phyloP scores from a whole-genome alignment of 306 rosid species.

The Hylodesmum podocarpum region DNA sequence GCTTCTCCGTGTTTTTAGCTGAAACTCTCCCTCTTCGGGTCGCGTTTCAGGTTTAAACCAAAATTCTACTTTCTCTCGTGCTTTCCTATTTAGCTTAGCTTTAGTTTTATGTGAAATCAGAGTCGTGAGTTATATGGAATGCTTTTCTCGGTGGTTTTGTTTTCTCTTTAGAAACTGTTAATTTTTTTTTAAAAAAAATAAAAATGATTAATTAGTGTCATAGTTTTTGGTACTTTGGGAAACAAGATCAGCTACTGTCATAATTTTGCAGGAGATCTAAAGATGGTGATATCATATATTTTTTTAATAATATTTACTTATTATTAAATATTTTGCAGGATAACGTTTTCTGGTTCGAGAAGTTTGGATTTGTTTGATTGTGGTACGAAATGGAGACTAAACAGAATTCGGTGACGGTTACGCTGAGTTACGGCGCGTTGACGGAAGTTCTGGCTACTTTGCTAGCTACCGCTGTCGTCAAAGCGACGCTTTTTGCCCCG shows the following conservation, averaged over 20 bases:
- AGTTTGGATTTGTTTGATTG: conserved; percentile 34
- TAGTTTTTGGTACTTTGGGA: conserved; percentile 21
- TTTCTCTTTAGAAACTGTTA: neutral
- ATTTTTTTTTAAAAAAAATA: neutral
- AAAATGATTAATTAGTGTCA: neutral
- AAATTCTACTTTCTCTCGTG: neutral
- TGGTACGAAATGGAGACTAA: conserved; percentile 62
- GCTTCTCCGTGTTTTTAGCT: neutral
- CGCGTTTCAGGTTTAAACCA: neutral
- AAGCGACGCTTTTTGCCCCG: conserved; percentile 53
- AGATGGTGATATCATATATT: conserved; percentile 33
- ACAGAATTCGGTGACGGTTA: conserved; percentile 43
- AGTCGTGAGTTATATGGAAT: neutral
- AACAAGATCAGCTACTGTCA: conserved; percentile 41
- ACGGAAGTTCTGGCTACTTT: conserved; percentile 54
- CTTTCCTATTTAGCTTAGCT: conserved; percentile 15
- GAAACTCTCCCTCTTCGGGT: neutral
- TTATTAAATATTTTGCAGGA: conserved; percentile 11
- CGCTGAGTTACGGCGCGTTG: conserved; percentile 52
- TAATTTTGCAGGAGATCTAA: conserved; percentile 45
- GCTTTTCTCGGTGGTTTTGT: neutral
- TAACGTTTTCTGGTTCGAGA: conserved; percentile 32
- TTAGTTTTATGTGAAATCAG: neutral
- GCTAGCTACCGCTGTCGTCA: conserved; percentile 66
- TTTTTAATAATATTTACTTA: neutral